Evolutionary conservation across 306 rosid species (phyloP), one percentile per base, ranked within the genome.

Genomic region (Acacia acuminata): DNA sequence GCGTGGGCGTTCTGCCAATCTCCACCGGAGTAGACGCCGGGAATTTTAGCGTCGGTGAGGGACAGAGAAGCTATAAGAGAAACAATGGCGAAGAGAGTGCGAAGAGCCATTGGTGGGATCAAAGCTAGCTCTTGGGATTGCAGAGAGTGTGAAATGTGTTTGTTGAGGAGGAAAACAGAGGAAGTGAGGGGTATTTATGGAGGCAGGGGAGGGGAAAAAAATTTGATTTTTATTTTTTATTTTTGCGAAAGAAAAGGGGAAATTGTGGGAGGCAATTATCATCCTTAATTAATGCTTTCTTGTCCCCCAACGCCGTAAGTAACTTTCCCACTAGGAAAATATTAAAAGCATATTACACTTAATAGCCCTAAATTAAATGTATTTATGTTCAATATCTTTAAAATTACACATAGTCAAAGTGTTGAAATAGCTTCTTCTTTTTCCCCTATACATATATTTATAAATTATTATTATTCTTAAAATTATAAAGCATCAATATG

Each of bases 1-100:
- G 98, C 98, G 61, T 94, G 98, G 2, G 98, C 98, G 19, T 1
- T 84, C 71, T 94, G 83, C 98, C 98, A 94, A 1, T 63, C 80
- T 7, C 88, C 91, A 10, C 85, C 88, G 42, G 84, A 1, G 92
- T 85, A 87, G 36, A 68, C 84, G 15, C 94, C 91, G 2, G 88
- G 88, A 14, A 86, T 24, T 82, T 48, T 84, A 47, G 85, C 92
- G 4, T 87, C 55, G 1, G 85, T 78, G 11, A 69, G 43, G 13
- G 85, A 42, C 3, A 85, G 56, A 53, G 84, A 50, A 17, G 87
- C 44, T 0, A 81, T 5, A 76, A 89, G 74, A 63, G 78, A 61
- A 3, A 67, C 42, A 82, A 88, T 78, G 86, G 20, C 13, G 43
- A 82, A 47, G 64, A 76, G 2, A 63, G 22, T 72, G 68, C 78